Percentiles rank a stretch among this genome's conserved stretches.
phyloP scores from a whole-genome alignment of 2,329 filamentous ascomycete genomes.

The Thielaviopsis cerberus region DNA sequence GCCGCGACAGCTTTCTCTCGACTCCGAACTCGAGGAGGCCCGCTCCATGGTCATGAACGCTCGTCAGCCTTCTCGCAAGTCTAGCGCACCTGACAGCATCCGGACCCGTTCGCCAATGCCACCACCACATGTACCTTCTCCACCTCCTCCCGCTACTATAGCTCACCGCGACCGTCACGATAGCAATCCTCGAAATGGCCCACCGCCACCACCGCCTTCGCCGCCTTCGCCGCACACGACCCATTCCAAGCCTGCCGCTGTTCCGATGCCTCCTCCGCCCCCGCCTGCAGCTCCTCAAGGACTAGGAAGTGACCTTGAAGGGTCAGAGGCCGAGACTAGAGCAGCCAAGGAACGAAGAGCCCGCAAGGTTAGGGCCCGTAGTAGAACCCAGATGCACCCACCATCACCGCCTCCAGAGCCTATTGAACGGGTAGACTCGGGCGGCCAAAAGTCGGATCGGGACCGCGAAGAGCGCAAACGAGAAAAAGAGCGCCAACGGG shows the following conservation, averaged over 20 bases:
- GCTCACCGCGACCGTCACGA: background rate
- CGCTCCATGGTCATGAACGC: slow-evolving; percentile 4
- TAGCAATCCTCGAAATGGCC: background rate
- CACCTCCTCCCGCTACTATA: background rate
- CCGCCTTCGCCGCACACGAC: background rate
- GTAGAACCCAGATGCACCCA: slow-evolving; percentile 5
- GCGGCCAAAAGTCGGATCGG: slow-evolving; percentile 3
- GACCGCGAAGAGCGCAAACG: slow-evolving; percentile 13
- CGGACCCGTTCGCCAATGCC: background rate
- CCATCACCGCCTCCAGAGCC: slow-evolving; percentile 10
- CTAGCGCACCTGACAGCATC: slow-evolving; percentile 2
- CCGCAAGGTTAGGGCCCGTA: slow-evolving; percentile 7
- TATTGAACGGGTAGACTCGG: background rate
- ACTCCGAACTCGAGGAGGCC: slow-evolving; percentile 10
- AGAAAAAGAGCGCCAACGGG: slow-evolving; percentile 7
- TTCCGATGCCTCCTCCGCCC: background rate
- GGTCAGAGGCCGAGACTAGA: slow-evolving; percentile 7
- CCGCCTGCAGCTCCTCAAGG: background rate
- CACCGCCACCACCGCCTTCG: slow-evolving; percentile 7
- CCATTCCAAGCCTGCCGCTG: background rate
- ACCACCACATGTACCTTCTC: background rate
- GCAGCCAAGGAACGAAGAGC: slow-evolving; percentile 10
- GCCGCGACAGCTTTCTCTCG: background rate
- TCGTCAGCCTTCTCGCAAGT: slow-evolving; percentile 2
- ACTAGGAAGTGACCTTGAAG: background rate